Conservation (phyloP, 164 flowering plant genomes). For the Saururus chinensis region DNA sequence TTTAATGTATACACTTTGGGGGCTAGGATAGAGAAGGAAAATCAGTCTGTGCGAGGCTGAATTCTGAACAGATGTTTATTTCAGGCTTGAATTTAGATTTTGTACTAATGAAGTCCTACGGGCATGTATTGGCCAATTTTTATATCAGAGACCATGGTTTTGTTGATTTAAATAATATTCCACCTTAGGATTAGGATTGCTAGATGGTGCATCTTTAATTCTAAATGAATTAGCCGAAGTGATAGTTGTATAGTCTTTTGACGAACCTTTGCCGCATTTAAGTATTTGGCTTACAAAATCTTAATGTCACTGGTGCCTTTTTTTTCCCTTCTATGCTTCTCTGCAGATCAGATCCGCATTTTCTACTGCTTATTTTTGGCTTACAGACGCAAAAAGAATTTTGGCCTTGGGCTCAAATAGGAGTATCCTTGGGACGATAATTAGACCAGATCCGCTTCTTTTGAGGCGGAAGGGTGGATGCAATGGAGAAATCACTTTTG, state of each 20-base stretch:
- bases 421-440: conserved; percentile 88
- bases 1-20: too few species aligned
- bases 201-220: neutral
- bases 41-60: too few species aligned
- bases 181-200: neutral
- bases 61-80: neutral
- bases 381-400: conserved; percentile 62
- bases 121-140: neutral
- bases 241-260: neutral
- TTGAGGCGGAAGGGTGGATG: conserved; percentile 77
- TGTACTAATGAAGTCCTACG: neutral
- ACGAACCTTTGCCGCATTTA: too few species aligned
- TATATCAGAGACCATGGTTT: neutral
- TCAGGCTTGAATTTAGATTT: too few species aligned
- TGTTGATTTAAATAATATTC: neutral
- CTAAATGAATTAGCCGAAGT: neutral
- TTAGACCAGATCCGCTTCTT: conserved; percentile 73
- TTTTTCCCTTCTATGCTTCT: too few species aligned
- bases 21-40: too few species aligned
- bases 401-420: conserved; percentile 51
- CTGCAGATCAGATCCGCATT: conserved; percentile 88
- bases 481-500: conserved; percentile 54
- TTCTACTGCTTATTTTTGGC: conserved; percentile 58
- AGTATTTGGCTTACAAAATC: neutral
- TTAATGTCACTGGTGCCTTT: neutral